Base-by-base conservation (phyloP, 2,329 filamentous ascomycete genomes). In the Teratosphaeria destructans region DNA sequence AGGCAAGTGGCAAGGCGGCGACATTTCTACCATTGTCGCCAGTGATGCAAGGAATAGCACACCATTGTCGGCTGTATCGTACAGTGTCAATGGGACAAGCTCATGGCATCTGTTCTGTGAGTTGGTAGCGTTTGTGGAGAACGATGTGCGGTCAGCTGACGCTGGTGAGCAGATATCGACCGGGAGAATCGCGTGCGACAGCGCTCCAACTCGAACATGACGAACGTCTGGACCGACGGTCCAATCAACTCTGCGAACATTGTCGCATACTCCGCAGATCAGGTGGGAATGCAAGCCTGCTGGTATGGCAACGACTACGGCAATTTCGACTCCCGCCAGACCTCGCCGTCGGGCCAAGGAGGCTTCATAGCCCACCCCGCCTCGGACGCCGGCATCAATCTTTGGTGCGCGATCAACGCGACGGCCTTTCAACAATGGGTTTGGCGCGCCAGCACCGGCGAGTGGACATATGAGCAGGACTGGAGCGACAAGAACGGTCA, bases 31-130 rank as follows among this genome's bases (percentile, higher is more conserved):
- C 5, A 68, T 74, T 0, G 72, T 78, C 10, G 76, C 74, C 1
- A 69, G 63, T 1, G 73, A 78, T 61, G 77, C 75, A 3, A 79
- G 77, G 63, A 76, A 77, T 57, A 72, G 66, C 34, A 76, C 74
- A 11, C 68, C 63, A 66, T 70, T 79, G n/a, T 76, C 76, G 27
- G 74, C 76, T 4, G 76, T 78, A 1, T 63, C 75, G 1, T 78
- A 75, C 55, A 66, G 67, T n/a, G 60, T 72, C 23, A 72, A 76
- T 53, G 61, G 68, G 1, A 73, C 70, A 11, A 65, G 62, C 49
- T 63, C 62, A 5, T 70, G 67, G 68, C 67, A 69, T 59, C 14
- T 52, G 16, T n/a, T 56, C 23, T 29, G 37, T 43, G 16, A 10
- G 37, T n/a, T 32, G 7, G 29, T 32, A 5, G 29, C 37, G 16